Conservation (phyloP, 2,329 filamentous ascomycete species). For the Oidium heveae region DNA sequence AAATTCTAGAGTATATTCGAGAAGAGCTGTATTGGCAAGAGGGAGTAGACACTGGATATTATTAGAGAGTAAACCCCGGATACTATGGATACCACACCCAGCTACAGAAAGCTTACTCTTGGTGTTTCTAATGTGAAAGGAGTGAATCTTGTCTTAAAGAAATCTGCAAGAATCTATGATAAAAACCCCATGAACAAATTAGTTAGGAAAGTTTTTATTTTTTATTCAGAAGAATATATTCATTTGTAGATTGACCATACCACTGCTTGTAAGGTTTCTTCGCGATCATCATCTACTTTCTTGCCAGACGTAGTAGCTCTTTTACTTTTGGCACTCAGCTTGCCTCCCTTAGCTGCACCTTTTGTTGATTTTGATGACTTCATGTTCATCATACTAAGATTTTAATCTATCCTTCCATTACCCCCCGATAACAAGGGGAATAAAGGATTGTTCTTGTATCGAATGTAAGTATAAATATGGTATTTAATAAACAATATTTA, state of each 20-base stretch:
- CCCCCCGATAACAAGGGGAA: too few species aligned
- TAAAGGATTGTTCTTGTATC: too few species aligned
- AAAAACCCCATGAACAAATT: neutral
- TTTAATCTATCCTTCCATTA: too few species aligned
- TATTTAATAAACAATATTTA: too few species aligned
- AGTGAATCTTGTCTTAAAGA: conserved; percentile 74
- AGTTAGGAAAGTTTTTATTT: neutral
- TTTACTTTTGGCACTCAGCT: conserved; percentile 9
- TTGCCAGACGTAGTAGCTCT: conserved; percentile 8
- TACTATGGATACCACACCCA: neutral
- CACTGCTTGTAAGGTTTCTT: conserved; percentile 15
- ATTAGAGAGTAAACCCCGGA: conserved; percentile 1
- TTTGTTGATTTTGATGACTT: conserved; percentile 10
- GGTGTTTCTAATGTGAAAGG: conserved; percentile 78
- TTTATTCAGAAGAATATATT: too few species aligned
- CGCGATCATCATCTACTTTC: conserved; percentile 14
- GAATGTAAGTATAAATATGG: too few species aligned
- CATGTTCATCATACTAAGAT: neutral
- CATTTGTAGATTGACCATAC: conserved; percentile 6
- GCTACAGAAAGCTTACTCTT: conserved; percentile 31
- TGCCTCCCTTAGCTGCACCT: conserved; percentile 7
- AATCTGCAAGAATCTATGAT: conserved; percentile 62
- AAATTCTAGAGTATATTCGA: conserved; percentile 95
- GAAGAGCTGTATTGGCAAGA: conserved; percentile 76
- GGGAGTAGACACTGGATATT: conserved; percentile 60